Evolutionary conservation across 352 stramenopile genomes (phyloP).

Genomic region (Pythium scleroteichum): DNA sequence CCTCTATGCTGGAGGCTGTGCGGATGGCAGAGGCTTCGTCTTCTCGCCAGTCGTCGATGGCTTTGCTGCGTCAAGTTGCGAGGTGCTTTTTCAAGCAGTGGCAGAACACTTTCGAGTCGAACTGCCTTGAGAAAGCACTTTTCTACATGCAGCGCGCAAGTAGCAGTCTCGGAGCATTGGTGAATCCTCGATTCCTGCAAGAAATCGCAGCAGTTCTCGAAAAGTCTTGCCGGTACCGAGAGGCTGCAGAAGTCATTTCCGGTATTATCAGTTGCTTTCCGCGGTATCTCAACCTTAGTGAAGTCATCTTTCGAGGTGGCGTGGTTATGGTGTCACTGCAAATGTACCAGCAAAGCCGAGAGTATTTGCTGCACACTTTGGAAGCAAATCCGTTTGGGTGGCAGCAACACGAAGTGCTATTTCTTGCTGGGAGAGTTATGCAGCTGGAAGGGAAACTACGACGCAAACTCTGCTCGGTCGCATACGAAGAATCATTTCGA

Average conservation of each 20-base stretch:
- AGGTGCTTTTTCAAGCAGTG: conserved; percentile 45
- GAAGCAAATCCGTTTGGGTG: conserved; percentile 53
- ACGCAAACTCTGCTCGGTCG: conserved; percentile 50
- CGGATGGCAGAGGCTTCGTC: conserved; percentile 24
- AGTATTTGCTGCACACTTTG: conserved; percentile 68
- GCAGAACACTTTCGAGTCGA: conserved; percentile 30
- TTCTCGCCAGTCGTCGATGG: conserved; percentile 19
- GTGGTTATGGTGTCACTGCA: conserved; percentile 60
- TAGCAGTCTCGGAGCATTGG: conserved; percentile 45
- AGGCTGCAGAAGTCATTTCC: conserved; percentile 53
- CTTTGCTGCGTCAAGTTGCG: conserved; percentile 46
- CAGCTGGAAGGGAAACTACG: conserved; percentile 45
- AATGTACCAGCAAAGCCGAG: conserved; percentile 62
- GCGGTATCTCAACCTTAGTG: conserved; percentile 40
- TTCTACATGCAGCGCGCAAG: conserved; percentile 53
- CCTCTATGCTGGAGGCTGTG: conserved; percentile 33
- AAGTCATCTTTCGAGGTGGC: conserved; percentile 70
- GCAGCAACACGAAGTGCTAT: conserved; percentile 51
- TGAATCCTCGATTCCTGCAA: conserved; percentile 56
- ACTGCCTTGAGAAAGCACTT: conserved; percentile 43
- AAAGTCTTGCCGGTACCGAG: conserved; percentile 35
- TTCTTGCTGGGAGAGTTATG: conserved; percentile 61
- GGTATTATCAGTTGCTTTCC: conserved; percentile 67
- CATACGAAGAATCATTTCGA: conserved; percentile 72
- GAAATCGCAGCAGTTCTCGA: conserved; percentile 60